phyloP scores from a whole-genome alignment of 495 filamentous ascomycete species.

The Hypoxylon fuscum region DNA sequence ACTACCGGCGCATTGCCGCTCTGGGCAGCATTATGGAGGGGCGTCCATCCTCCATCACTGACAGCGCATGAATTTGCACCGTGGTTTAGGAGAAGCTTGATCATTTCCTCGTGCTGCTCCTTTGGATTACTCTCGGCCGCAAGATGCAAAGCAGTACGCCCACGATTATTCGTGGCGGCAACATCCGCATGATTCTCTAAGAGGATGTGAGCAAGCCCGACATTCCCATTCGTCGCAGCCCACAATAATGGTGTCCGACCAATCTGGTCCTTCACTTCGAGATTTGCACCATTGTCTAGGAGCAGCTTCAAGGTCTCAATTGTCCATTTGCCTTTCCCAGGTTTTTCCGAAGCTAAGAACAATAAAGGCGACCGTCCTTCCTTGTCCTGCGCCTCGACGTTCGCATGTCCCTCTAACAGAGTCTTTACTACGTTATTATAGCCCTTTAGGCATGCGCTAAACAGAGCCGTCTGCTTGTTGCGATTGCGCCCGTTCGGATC shows the following conservation, averaged over 20 bases:
- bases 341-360: constrained; percentile 46
- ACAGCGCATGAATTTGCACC: constrained; percentile 63
- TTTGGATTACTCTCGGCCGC: constrained; percentile 59
- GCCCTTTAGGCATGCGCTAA: constrained; percentile 67
- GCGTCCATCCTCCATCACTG: constrained; percentile 71
- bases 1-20: constrained; percentile 62
- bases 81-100: constrained; percentile 62
- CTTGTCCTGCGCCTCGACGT: constrained; percentile 57
- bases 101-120: constrained; percentile 58
- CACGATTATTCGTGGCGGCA: constrained; percentile 63
- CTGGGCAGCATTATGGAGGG: constrained; percentile 71
- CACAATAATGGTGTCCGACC: constrained; percentile 69
- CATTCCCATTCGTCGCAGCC: constrained; percentile 70
- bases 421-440: constrained; percentile 60
- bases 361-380: constrained; percentile 41
- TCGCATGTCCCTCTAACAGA: constrained; percentile 59
- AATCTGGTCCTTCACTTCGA: constrained; percentile 56
- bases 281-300: constrained; percentile 49
- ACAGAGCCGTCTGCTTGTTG: constrained; percentile 58
- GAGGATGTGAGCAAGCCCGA: constrained; percentile 62
- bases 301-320: constrained; percentile 45
- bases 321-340: constrained; percentile 44
- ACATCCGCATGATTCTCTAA: constrained; percentile 60
- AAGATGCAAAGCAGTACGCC: constrained; percentile 69
- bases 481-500: constrained; percentile 44